phyloP scores from a whole-genome alignment of 257 asterid species.

The Nicotiana attenuata region DNA sequence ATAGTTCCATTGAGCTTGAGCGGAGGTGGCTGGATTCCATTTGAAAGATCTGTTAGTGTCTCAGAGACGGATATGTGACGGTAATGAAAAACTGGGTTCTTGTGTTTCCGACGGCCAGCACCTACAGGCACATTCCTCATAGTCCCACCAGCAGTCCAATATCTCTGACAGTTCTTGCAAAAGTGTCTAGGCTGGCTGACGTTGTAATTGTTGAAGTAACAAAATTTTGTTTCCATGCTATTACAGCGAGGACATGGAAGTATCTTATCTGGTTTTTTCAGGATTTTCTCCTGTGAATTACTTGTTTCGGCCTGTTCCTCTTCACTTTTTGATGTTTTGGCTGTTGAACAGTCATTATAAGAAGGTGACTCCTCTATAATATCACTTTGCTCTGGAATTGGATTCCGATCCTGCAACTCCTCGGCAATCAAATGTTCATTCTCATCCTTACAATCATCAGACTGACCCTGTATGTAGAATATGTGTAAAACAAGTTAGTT shows the following conservation, averaged over 20 bases:
- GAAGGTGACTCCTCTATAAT: slow-evolving; percentile 28
- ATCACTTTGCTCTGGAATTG: slow-evolving; percentile 23
- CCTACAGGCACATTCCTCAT: slow-evolving; percentile 96
- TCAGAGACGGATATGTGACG: slow-evolving; percentile 47
- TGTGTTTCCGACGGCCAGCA: slow-evolving; percentile 97
- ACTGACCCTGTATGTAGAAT: slow-evolving; percentile 18
- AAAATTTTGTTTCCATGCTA: slow-evolving; percentile 96
- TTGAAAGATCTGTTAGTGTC: slow-evolving; percentile 39
- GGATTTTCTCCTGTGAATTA: slow-evolving; percentile 54
- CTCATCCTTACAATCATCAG: slow-evolving; percentile 29
- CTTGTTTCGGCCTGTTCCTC: slow-evolving; percentile 53
- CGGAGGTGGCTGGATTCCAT: slow-evolving; percentile 36
- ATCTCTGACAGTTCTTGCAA: slow-evolving; percentile 96
- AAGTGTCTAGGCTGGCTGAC: slow-evolving; percentile 94
- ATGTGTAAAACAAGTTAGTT: slow-evolving; percentile 26
- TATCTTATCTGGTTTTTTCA: slow-evolving; percentile 83
- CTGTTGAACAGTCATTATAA: slow-evolving; percentile 30
- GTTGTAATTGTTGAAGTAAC: slow-evolving; percentile 93
- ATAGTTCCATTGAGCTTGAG: slow-evolving; percentile 47
- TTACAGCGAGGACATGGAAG: slow-evolving; percentile 96
- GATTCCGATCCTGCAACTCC: slow-evolving; percentile 30
- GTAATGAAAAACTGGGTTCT: slow-evolving; percentile 50
- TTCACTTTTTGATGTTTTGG: slow-evolving; percentile 34
- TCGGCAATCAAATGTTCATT: slow-evolving; percentile 26
- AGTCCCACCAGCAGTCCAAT: slow-evolving; percentile 99